Conservation (phyloP, 176 grass and related monocot genomes). For the Bromus sterilis region DNA sequence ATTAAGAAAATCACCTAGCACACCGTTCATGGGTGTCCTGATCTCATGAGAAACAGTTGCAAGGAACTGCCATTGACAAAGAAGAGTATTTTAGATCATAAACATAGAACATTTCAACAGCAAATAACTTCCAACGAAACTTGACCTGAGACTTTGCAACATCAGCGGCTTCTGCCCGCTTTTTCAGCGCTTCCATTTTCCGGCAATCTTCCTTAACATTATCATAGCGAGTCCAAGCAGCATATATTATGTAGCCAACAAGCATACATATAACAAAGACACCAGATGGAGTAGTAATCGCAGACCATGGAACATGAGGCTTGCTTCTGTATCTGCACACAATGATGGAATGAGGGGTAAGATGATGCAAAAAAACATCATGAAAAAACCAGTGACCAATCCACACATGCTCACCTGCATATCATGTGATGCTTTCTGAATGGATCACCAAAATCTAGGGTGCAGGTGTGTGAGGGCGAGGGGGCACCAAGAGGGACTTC, state of each 20-base stretch:
- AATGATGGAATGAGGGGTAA: conserved; percentile 4
- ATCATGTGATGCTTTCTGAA: conserved; percentile 88
- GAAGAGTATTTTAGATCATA: conserved; percentile 16
- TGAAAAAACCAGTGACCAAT: neutral
- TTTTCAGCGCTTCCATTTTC: conserved; percentile 89
- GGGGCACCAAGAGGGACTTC: conserved; percentile 58
- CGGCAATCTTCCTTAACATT: conserved; percentile 92
- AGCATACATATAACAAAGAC: conserved; percentile 74
- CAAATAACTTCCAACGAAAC: neutral
- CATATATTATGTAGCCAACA: conserved; percentile 74
- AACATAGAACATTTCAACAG: neutral
- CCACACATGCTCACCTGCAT: conserved; percentile 59
- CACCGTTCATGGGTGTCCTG: conserved; percentile 98
- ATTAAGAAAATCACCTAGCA: conserved; percentile 55
- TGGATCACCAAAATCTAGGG: conserved; percentile 92
- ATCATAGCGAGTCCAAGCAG: conserved; percentile 87
- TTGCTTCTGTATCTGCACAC: conserved; percentile 75
- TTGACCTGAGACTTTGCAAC: conserved; percentile 97
- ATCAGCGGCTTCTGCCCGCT: conserved; percentile 86
- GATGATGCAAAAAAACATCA: neutral
- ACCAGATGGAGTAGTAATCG: conserved; percentile 69
- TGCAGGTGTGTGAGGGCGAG: conserved; percentile 52
- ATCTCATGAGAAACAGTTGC: conserved; percentile 99
- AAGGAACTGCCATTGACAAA: conserved; percentile 73
- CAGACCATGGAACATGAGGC: conserved; percentile 52